These are phyloP conservation scores for Mycena floridula DNA, from an alignment of 768 basidiomycete genomes.

Conservation along the genomic window DNA sequence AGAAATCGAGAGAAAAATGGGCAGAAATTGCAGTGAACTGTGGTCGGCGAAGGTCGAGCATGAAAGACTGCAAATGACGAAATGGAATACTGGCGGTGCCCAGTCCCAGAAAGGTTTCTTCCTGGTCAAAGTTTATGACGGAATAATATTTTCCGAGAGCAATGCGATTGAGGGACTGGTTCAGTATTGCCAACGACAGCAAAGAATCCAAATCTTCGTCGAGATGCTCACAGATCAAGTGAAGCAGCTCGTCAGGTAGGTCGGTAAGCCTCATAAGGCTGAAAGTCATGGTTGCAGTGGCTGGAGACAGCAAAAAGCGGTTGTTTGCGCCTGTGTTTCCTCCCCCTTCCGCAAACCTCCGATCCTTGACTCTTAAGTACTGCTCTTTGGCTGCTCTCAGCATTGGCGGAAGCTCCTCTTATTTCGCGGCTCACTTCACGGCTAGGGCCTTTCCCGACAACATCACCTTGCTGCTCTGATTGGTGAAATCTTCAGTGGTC, in stretches of 20 bases:
- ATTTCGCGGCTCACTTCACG: no score
- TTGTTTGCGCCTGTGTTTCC: no score
- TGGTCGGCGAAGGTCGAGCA: neutral
- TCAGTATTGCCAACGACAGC: neutral
- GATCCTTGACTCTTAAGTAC: no score
- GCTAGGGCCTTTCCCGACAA: no score
- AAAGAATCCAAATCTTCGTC: neutral
- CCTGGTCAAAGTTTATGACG: neutral
- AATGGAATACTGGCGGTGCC: neutral
- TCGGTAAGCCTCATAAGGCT: neutral
- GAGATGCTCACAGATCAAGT: neutral
- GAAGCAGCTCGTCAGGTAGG: neutral
- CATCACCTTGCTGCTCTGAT: no score
- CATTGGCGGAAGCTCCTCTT: no score
- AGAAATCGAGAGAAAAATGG: neutral
- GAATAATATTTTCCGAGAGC: neutral
- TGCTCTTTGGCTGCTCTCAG: no score
- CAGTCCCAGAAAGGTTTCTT: neutral
- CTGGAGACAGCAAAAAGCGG: no score
- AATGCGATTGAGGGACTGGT: neutral
- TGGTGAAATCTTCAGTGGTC: no score
- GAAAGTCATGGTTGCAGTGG: neutral
- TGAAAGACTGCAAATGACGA: neutral
- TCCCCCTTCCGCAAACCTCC: no score
- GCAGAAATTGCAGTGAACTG: neutral